These are phyloP conservation scores for Dipodascus albidus DNA, from an alignment of 805 yeast genomes.

Conservation along the genomic window DNA sequence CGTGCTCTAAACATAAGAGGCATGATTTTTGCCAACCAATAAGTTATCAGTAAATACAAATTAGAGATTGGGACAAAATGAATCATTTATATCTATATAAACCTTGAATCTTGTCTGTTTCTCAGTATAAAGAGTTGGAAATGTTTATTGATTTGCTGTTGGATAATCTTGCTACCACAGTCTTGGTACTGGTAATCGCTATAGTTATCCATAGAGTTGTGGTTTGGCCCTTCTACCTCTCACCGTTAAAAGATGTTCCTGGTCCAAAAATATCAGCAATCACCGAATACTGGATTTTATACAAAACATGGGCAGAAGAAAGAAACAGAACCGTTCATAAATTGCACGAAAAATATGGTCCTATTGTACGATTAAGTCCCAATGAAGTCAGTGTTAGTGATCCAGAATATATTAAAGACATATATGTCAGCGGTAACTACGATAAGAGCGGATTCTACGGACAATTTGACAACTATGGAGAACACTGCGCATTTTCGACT, in stretches of 20 bases:
- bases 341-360: constrained; percentile 47
- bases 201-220: not conserved
- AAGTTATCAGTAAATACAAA: not conserved
- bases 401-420: constrained; percentile 36
- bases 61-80: not conserved
- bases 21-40: not conserved
- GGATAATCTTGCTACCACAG: not conserved
- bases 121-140: too few species aligned
- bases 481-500: constrained; percentile 47
- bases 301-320: constrained; percentile 35
- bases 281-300: constrained; percentile 22
- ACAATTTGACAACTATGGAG: constrained; percentile 48
- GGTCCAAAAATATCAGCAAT: constrained; percentile 13
- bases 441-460: constrained; percentile 47
- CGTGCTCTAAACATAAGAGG: constrained; percentile 1
- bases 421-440: constrained; percentile 44
- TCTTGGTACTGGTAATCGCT: not conserved
- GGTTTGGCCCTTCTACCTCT: not conserved
- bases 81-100: not conserved
- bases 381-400: constrained; percentile 49
- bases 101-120: too few species aligned
- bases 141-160: not conserved
- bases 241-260: constrained; percentile 7
- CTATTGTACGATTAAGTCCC: constrained; percentile 52
- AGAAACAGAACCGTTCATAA: constrained; percentile 38